phyloP scores from a whole-genome alignment of 805 yeast genomes.

The Osmozyma mogii region DNA sequence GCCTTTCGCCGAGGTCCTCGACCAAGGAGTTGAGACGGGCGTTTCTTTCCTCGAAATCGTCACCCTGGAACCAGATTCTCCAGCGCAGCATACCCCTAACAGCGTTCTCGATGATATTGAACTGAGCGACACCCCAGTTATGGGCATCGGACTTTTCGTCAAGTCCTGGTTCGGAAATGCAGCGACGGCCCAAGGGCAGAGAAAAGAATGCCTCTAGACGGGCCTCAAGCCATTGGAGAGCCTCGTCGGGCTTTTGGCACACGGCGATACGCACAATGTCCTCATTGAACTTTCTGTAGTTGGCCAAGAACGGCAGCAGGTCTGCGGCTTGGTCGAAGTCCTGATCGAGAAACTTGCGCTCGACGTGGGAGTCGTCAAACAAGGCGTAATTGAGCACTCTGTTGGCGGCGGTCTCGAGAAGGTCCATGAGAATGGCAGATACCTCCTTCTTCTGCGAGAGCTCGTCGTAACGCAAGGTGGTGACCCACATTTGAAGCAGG shows the following conservation, averaged over 20 bases:
- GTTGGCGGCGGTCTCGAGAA: constrained; percentile 70
- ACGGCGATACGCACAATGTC: constrained; percentile 85
- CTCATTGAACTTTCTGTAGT: constrained; percentile 77
- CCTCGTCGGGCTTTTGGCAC: constrained; percentile 77
- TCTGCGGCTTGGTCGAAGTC: constrained; percentile 90
- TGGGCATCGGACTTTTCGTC: constrained; percentile 59
- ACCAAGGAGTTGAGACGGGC: constrained; percentile 45
- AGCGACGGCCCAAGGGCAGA: constrained; percentile 57
- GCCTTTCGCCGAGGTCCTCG: constrained; percentile 64
- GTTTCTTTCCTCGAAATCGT: constrained; percentile 45
- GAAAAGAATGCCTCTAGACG: constrained; percentile 67
- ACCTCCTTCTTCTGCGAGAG: constrained; percentile 52
- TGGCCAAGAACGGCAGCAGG: constrained; percentile 62
- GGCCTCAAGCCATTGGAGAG: constrained; percentile 73
- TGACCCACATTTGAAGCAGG: constrained; percentile 91
- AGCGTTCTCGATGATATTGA: constrained; percentile 81
- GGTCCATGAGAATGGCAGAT: constrained; percentile 49
- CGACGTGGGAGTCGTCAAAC: constrained; percentile 54
- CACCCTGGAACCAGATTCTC: constrained; percentile 80
- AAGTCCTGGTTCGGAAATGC: constrained; percentile 47
- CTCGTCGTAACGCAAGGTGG: constrained; percentile 75
- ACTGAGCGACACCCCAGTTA: constrained; percentile 70
- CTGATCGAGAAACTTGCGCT: constrained; percentile 61
- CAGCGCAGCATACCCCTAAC: constrained; percentile 91
- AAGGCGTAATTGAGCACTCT: constrained; percentile 68